Evolutionary conservation across 192 early-diverging fungal genomes (phyloP).

Genomic region (Lunasporangiospora selenospora): DNA sequence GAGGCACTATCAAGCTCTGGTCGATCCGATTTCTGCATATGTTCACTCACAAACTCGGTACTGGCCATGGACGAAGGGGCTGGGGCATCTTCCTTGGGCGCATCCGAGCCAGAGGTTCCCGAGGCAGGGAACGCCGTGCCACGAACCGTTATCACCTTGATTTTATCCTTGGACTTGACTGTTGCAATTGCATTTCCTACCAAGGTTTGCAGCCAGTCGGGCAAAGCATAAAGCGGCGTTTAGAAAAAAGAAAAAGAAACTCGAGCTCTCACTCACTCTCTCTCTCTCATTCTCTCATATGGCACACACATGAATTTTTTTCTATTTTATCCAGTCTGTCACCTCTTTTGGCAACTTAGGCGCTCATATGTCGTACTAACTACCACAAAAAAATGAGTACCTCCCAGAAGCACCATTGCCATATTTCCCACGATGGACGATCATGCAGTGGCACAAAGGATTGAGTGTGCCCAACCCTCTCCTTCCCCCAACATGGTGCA

Average conservation of each 20-base stretch:
- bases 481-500: too few relatives aligned
- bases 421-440: too few relatives aligned
- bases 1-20: slow-evolving; percentile 89
- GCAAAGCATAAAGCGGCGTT: neutral
- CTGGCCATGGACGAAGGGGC: slow-evolving; percentile 54
- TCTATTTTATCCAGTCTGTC: too few relatives aligned
- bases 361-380: too few relatives aligned
- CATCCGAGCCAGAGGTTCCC: slow-evolving; percentile 55
- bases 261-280: too few relatives aligned
- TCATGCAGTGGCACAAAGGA: too few relatives aligned
- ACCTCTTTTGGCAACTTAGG: too few relatives aligned
- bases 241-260: slow-evolving; percentile 1
- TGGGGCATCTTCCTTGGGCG: slow-evolving; percentile 73
- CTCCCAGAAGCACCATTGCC: too few relatives aligned
- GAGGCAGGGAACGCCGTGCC: slow-evolving; percentile 86
- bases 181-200: slow-evolving; percentile 96
- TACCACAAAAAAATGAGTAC: too few relatives aligned
- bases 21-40: slow-evolving; percentile 92
- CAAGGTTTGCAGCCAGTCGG: neutral
- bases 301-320: too few relatives aligned
- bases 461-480: too few relatives aligned
- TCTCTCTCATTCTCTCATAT: too few relatives aligned
- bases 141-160: slow-evolving; percentile 93
- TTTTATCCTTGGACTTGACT: slow-evolving; percentile 86
- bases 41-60: slow-evolving; percentile 89